Evolutionary conservation across 495 filamentous ascomycete species (phyloP).

Genomic region (Penicillium daleae): DNA sequence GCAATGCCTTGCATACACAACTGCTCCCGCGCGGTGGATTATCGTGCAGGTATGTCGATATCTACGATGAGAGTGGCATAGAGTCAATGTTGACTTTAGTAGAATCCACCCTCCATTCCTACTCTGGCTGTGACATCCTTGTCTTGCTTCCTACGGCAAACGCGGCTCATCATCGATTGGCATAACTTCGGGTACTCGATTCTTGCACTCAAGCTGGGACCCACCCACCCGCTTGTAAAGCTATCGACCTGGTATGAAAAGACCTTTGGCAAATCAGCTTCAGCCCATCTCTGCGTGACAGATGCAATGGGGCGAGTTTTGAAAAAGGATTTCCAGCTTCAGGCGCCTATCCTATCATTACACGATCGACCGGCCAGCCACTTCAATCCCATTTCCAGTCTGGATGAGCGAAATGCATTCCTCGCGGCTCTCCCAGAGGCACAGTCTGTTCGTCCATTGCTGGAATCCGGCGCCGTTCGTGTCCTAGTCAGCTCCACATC

Average conservation of each 20-base stretch:
- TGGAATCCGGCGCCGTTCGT: constrained; percentile 59
- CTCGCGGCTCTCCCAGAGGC: constrained; percentile 65
- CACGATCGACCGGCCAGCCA: constrained; percentile 87
- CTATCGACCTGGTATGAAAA: constrained; percentile 78
- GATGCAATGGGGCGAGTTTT: constrained; percentile 82
- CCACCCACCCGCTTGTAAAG: constrained; percentile 72
- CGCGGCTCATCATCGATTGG: constrained; percentile 90
- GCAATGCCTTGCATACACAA: constrained; percentile 70
- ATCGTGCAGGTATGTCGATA: constrained; percentile 65
- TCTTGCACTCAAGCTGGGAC: constrained; percentile 67
- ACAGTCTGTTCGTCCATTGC: constrained; percentile 51
- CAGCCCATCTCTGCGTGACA: constrained; percentile 84
- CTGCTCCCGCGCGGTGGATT: constrained; percentile 75
- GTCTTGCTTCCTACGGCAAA: constrained; percentile 77
- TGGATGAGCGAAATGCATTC: constrained; percentile 55
- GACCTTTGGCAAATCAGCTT: constrained; percentile 66
- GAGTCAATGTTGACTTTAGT: constrained; percentile 20
- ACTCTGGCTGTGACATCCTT: constrained; percentile 76
- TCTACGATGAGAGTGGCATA: neutral
- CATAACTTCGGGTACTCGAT: constrained; percentile 99
- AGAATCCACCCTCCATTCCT: constrained; percentile 96
- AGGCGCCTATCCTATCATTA: constrained; percentile 66
- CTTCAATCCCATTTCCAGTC: constrained; percentile 68
- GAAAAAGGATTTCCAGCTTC: constrained; percentile 62
- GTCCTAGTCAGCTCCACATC: constrained; percentile 90